A percentile compares a stretch with the other conserved stretches of the same genome.
Conservation (phyloP, 148 eudicot genomes). For the Fallopia convolvulus region DNA sequence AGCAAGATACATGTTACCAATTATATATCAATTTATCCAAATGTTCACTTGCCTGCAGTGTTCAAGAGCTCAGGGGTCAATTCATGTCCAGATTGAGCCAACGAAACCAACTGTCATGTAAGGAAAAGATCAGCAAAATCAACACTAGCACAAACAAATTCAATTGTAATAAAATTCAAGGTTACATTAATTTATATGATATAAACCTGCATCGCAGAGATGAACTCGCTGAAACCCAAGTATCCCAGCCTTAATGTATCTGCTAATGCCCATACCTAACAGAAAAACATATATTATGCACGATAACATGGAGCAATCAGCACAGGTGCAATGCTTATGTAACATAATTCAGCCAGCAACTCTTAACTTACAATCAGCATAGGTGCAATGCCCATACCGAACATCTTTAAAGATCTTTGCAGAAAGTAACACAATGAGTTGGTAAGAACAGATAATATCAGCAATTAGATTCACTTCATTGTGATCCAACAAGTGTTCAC, state of each 20-base stretch:
- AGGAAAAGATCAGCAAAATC: not conserved
- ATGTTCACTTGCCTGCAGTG: slow-evolving; percentile 23
- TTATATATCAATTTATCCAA: not conserved
- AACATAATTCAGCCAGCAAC: not conserved
- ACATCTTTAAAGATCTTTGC: not conserved
- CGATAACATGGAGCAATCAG: not conserved
- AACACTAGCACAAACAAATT: slow-evolving; percentile 6
- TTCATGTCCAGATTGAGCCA: slow-evolving; percentile 78
- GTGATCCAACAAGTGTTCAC: not conserved
- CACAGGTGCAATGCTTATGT: not conserved
- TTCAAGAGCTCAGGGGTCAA: slow-evolving; percentile 43
- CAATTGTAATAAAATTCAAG: not conserved
- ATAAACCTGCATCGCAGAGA: slow-evolving; percentile 84
- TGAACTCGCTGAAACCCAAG: slow-evolving; percentile 61
- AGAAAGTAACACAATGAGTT: not conserved
- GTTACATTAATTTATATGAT: not conserved
- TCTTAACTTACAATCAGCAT: too few species aligned
- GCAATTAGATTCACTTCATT: not conserved
- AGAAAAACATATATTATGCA: not conserved
- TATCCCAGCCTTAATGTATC: slow-evolving; percentile 75
- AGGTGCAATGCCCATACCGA: too few species aligned
- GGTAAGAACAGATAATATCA: not conserved
- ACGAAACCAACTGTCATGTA: slow-evolving; percentile 46
- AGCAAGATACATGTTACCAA: not conserved
- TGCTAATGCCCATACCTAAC: slow-evolving; percentile 80